Conservation (phyloP, 2,329 filamentous ascomycete species). For the Diaporthe destruens region DNA sequence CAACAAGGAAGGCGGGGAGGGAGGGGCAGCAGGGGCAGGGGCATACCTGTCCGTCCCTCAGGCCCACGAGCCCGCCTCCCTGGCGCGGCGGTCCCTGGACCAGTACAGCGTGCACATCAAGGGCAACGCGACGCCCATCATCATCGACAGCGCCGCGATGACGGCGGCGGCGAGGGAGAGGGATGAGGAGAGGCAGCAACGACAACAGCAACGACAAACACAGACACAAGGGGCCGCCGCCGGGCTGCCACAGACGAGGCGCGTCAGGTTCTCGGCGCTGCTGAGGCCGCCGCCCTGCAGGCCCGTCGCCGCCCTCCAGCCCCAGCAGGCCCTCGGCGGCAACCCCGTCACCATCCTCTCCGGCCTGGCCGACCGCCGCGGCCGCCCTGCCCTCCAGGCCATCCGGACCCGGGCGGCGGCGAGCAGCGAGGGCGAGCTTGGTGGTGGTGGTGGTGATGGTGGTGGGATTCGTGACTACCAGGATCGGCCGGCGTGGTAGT, state of each 20-base stretch:
- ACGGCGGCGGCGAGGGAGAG: background rate
- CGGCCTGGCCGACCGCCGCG: conserved; percentile 27
- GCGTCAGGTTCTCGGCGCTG: conserved; percentile 28
- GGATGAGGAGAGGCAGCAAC: background rate
- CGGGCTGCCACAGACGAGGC: background rate
- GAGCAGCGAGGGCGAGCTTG: background rate
- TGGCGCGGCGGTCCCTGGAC: conserved; percentile 11
- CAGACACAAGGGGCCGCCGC: background rate
- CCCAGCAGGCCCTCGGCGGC: conserved; percentile 16
- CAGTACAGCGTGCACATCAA: conserved; percentile 31
- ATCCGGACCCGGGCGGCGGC: conserved; percentile 5
- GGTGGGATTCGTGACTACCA: conserved; percentile 2
- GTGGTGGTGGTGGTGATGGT: no score
- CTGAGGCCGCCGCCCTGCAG: conserved; percentile 22
- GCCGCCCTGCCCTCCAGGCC: conserved; percentile 31
- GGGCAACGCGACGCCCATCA: conserved; percentile 23
- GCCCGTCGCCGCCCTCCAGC: conserved; percentile 15
- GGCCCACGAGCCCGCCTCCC: background rate
- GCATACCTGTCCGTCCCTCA: background rate
- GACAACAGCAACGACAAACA: background rate
- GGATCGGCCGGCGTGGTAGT: background rate
- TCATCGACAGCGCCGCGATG: background rate
- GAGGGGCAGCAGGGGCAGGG: no score
- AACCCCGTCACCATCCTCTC: conserved; percentile 28
- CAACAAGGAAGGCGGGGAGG: background rate